Evolutionary conservation across 306 rosid species (phyloP).

Genomic region (Macrotyloma uniflorum): DNA sequence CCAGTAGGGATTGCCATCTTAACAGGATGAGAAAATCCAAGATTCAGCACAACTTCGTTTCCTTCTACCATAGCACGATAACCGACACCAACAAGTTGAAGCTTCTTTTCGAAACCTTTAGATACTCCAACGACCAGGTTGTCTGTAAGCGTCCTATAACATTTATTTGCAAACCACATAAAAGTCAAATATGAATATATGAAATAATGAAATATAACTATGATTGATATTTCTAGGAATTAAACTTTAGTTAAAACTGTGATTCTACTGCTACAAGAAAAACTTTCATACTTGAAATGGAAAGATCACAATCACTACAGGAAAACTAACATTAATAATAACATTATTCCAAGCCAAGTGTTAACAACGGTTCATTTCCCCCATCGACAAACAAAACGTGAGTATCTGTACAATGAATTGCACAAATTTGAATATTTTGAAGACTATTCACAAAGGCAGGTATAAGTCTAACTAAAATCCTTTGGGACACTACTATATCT

Average conservation of each 20-base stretch:
- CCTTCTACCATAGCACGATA: slow-evolving; percentile 93
- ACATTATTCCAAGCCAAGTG: slow-evolving; percentile 18
- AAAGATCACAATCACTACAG: background rate
- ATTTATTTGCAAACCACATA: slow-evolving; percentile 32
- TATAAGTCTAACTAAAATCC: slow-evolving; percentile 8
- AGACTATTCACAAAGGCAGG: slow-evolving; percentile 23
- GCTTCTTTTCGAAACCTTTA: slow-evolving; percentile 94
- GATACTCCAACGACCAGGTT: slow-evolving; percentile 96
- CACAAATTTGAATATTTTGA: background rate
- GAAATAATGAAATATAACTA: background rate
- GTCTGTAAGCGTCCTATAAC: slow-evolving; percentile 84
- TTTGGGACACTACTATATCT: slow-evolving; percentile 8
- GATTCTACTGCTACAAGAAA: slow-evolving; percentile 1
- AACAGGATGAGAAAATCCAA: slow-evolving; percentile 98
- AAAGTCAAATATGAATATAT: slow-evolving; percentile 21
- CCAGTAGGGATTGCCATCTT: slow-evolving; percentile 81
- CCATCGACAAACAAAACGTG: background rate
- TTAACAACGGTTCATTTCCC: background rate
- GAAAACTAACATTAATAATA: background rate
- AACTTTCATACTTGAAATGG: background rate
- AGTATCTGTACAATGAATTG: slow-evolving; percentile 27
- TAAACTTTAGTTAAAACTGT: background rate
- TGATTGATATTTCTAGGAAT: background rate
- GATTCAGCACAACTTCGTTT: slow-evolving; percentile 75
- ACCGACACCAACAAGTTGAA: slow-evolving; percentile 91